Evolutionary conservation across 2,329 filamentous ascomycete genomes (phyloP), one percentile per base, ranked within the genome.

Genomic region (Talaromyces rugulosus): DNA sequence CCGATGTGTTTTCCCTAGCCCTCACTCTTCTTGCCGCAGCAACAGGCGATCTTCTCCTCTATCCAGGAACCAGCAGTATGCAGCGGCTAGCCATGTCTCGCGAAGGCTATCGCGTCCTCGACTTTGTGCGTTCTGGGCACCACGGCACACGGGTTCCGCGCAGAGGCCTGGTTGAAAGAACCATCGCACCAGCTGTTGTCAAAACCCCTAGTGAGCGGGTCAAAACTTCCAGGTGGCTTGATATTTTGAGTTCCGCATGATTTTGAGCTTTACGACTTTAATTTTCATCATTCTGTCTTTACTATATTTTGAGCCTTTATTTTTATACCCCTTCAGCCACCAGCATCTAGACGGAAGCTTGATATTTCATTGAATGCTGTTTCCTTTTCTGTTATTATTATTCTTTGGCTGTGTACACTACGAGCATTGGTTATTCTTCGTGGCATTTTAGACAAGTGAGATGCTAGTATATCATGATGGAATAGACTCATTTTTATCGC

Each of bases 1-100:
- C 77, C 9, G 79, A 81, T 63, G 73, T 81, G 1, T 81, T 80
- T 62, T 80, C 78, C 0, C 71, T 81, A 2, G 79, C 78, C 5
- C 74, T 79, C 12, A 81, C 78, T 5, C 67, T 81, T 6, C 70
- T 81, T 18, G 77, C 77, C 1, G 77, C 76, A 12, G 78, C 76
- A 2, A 81, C 77, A 5, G 79, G 79, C 1, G 75, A 81, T 64
- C 59, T 79, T n/a, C 67, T 77, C 9, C 66, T 81, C 1, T 81
- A 80, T 61, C 70, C 76, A 0, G 74, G 76, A 6, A 66, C 71
- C 14, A 76, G 68, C 61, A 72, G 70, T 34, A 75, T 78, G 67
- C 74, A 78, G 64, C 71, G 77, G 12, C 70, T 79, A 2, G 74
- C 73, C 18, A 79, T 80, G 75, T 76, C 78, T 1, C 71, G 75